Evolutionary conservation across 208 protist genomes (phyloP).

Genomic region (Trypanosoma conorhini): DNA sequence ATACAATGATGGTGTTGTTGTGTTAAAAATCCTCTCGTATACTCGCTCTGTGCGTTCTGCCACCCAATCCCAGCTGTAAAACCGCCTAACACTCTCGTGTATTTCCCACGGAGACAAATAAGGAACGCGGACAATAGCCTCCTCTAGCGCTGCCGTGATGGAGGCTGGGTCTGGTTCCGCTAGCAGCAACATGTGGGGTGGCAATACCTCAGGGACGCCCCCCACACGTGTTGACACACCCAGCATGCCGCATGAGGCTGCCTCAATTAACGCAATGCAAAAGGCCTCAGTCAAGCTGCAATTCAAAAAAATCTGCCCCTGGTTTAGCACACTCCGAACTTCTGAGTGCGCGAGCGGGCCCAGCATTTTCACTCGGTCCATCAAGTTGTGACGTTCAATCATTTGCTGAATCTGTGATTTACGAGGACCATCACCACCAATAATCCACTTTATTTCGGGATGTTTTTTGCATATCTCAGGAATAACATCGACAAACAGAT

Average conservation of each 20-base stretch:
- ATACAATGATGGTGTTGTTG: conserved; percentile 57
- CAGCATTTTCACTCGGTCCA: conserved; percentile 96
- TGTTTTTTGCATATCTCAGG: conserved; percentile 94
- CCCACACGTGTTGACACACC: conserved; percentile 97
- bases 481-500: conserved; percentile 96
- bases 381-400: conserved; percentile 96
- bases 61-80: conserved; percentile 97
- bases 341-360: conserved; percentile 94
- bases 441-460: conserved; percentile 95
- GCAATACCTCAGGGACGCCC: conserved; percentile 98
- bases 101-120: conserved; percentile 83
- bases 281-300: conserved; percentile 99
- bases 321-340: conserved; percentile 89
- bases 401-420: conserved; percentile 96
- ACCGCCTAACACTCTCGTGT: conserved; percentile 87
- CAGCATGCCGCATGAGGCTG: conserved; percentile 93
- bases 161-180: conserved; percentile 88
- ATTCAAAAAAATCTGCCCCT: conserved; percentile 99
- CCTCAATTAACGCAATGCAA: conserved; percentile 99
- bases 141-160: conserved; percentile 68
- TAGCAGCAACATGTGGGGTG: conserved; percentile 93
- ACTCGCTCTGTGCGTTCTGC: conserved; percentile 94
- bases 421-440: conserved; percentile 98
- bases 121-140: conserved; percentile 73
- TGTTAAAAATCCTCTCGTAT: conserved; percentile 89